phyloP scores from a whole-genome alignment of 257 asterid genomes.

The Scutellaria baicalensis region DNA sequence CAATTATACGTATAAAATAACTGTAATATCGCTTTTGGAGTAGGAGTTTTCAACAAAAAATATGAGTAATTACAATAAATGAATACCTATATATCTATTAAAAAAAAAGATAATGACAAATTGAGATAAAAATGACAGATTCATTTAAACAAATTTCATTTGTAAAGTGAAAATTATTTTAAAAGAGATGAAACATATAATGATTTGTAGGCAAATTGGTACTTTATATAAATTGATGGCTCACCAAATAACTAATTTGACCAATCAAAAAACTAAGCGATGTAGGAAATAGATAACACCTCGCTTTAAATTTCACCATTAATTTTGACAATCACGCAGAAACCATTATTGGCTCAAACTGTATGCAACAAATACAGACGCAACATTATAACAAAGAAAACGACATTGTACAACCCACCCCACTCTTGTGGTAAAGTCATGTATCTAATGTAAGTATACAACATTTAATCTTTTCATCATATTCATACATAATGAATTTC shows the following conservation, averaged over 20 bases:
- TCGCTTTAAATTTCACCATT: not conserved
- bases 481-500: not conserved
- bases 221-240: not conserved
- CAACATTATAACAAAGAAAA: conserved; percentile 3
- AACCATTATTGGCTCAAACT: not conserved
- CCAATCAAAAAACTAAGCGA: not conserved
- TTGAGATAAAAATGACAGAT: too few relatives aligned
- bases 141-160: too few relatives aligned
- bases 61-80: too few relatives aligned
- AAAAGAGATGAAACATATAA: too few relatives aligned
- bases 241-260: not conserved
- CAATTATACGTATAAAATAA: too few relatives aligned
- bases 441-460: not conserved
- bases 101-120: too few relatives aligned
- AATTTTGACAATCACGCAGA: not conserved
- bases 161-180: too few relatives aligned
- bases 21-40: too few relatives aligned
- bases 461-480: not conserved
- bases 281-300: not conserved
- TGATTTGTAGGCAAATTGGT: not conserved
- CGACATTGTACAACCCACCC: not conserved
- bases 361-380: not conserved
- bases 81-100: too few relatives aligned
- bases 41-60: too few relatives aligned
- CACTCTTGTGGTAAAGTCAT: not conserved